Conservation (phyloP, 2,329 filamentous ascomycete species). For the Laburnicola sp. region DNA sequence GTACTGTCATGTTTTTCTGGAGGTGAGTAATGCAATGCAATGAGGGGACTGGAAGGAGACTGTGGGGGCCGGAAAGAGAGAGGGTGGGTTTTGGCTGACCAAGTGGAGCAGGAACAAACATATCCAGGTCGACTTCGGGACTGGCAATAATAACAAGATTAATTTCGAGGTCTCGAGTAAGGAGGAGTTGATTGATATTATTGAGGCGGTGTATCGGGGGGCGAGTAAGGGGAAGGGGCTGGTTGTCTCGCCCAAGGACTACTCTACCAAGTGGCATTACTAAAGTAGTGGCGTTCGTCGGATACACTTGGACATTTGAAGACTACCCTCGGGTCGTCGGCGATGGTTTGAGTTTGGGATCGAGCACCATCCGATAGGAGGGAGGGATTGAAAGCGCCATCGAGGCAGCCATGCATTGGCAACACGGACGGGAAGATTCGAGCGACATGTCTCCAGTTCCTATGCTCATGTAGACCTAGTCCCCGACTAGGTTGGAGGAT, state of each 20-base stretch:
- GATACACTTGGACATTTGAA: too few species aligned
- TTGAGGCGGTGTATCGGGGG: conserved; percentile 92
- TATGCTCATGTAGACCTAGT: too few species aligned
- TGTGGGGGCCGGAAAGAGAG: neutral
- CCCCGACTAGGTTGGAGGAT: too few species aligned
- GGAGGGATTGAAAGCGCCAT: too few species aligned
- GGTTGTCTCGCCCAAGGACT: conserved; percentile 88
- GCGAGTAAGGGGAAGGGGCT: conserved; percentile 94
- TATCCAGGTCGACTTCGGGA: conserved; percentile 53
- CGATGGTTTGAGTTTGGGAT: too few species aligned
- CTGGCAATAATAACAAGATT: conserved; percentile 95
- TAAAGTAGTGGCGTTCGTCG: conserved; percentile 6
- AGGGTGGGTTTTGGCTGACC: neutral
- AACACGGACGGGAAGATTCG: too few species aligned
- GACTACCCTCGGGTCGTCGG: too few species aligned
- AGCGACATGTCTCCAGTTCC: too few species aligned
- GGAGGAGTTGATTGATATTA: conserved; percentile 96
- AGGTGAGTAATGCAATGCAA: conserved; percentile 55
- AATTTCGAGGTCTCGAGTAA: conserved; percentile 94
- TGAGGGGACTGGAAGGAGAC: neutral
- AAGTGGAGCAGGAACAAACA: conserved; percentile 22
- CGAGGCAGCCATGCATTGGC: too few species aligned
- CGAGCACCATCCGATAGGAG: too few species aligned
- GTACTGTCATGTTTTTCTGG: conserved; percentile 94
- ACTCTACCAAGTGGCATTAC: conserved; percentile 65